A percentile compares a stretch with the other conserved stretches of the same genome.
Conservation (phyloP, 106 monocot genomes). For the Posidonia australis region DNA sequence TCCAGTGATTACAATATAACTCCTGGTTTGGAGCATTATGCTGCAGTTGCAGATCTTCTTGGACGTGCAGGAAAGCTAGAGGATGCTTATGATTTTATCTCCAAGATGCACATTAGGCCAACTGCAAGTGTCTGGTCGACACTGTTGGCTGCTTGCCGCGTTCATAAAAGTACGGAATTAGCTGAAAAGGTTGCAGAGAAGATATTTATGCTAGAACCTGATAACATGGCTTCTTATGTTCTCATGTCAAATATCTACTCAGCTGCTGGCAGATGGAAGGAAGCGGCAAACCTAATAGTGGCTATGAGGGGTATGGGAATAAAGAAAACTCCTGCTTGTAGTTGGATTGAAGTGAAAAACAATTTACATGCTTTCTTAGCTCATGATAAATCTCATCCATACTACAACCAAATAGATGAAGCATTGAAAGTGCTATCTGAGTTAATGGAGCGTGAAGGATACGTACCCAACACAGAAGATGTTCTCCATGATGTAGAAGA, state of each 20-base stretch:
- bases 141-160: constrained; percentile 61
- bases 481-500: constrained; percentile 73
- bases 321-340: constrained; percentile 65
- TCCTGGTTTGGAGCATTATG: constrained; percentile 80
- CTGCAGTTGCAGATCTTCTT: constrained; percentile 71
- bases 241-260: constrained; percentile 85
- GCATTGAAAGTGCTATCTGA: constrained; percentile 37
- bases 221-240: constrained; percentile 40
- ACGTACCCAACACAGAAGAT: constrained; percentile 54
- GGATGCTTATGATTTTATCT: constrained; percentile 68
- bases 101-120: constrained; percentile 61
- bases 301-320: constrained; percentile 48
- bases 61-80: constrained; percentile 70
- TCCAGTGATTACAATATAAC: constrained; percentile 42
- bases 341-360: constrained; percentile 69
- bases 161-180: constrained; percentile 46
- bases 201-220: constrained; percentile 64
- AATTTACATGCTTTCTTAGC: constrained; percentile 51
- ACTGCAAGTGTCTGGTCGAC: constrained; percentile 81
- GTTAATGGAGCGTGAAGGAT: constrained; percentile 63
- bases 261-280: constrained; percentile 73
- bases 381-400: constrained; percentile 63
- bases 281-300: constrained; percentile 40
- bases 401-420: constrained; percentile 28
- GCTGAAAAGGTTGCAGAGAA: constrained; percentile 58